A percentile compares a stretch with the other conserved stretches of the same genome.
phyloP scores from a whole-genome alignment of 2,329 filamentous ascomycete genomes.

The Aspergillus pseudoterreus region DNA sequence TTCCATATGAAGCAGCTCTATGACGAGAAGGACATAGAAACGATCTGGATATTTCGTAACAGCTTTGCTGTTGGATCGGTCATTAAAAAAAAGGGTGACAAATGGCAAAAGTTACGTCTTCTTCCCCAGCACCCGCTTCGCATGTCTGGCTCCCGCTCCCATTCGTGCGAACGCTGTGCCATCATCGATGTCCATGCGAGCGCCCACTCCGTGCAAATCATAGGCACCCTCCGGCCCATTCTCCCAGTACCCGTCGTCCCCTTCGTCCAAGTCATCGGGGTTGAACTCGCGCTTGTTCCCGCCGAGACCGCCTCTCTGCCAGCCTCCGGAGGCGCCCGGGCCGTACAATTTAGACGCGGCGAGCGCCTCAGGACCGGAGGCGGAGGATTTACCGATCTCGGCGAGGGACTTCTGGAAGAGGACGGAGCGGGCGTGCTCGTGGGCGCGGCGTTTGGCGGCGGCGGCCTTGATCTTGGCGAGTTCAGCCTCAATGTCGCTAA shows the following conservation, averaged over 20 bases:
- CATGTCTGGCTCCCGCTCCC: constrained; percentile 25
- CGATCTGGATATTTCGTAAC: neutral
- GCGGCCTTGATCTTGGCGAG: constrained; percentile 62
- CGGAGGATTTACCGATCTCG: neutral
- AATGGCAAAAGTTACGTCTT: constrained; percentile 22
- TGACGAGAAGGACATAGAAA: neutral
- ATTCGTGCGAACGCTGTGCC: constrained; percentile 23
- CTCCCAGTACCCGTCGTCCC: constrained; percentile 35
- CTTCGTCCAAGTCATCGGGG: constrained; percentile 34
- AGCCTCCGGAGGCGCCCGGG: neutral
- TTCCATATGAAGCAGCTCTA: neutral
- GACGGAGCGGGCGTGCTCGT: constrained; percentile 47
- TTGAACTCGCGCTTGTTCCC: constrained; percentile 41
- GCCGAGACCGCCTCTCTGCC: constrained; percentile 5
- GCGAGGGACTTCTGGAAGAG: constrained; percentile 49
- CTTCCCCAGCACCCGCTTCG: constrained; percentile 36
- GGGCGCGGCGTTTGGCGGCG: constrained; percentile 53
- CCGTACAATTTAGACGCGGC: constrained; percentile 25
- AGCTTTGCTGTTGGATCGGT: neutral
- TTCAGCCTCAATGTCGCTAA: constrained; percentile 71
- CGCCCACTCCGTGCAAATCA: constrained; percentile 22
- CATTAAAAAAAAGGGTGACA: neutral
- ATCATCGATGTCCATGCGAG: constrained; percentile 41
- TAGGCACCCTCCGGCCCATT: constrained; percentile 25
- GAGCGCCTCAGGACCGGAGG: too few relatives aligned